A percentile compares a stretch with the other conserved stretches of the same genome.
Conservation (phyloP, 768 basidiomycete species). For the Serendipita sp. region DNA sequence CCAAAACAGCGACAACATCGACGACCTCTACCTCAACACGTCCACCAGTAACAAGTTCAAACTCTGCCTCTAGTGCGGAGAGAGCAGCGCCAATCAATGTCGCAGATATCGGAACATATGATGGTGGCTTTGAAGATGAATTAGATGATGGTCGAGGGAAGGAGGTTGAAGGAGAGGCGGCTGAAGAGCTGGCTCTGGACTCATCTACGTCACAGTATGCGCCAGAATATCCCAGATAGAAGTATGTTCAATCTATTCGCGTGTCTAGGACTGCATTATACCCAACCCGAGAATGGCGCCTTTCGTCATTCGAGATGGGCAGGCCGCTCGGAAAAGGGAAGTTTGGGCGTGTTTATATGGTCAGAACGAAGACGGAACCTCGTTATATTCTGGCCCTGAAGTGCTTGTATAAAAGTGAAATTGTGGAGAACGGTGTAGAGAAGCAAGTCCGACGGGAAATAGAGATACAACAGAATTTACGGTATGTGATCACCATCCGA, state of each 20-base stretch:
- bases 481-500: constrained; percentile 17
- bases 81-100: background rate
- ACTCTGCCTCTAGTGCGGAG: background rate
- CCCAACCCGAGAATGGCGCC: constrained; percentile 61
- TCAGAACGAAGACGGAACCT: constrained; percentile 65
- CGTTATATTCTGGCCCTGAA: constrained; percentile 94
- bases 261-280: constrained; percentile 36
- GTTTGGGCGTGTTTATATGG: constrained; percentile 98
- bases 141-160: constrained; percentile 60
- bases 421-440: constrained; percentile 80
- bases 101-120: constrained; percentile 76
- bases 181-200: constrained; percentile 67
- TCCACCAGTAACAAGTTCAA: background rate
- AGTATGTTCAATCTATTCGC: constrained; percentile 9
- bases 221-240: background rate
- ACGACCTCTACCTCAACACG: background rate
- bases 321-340: constrained; percentile 97
- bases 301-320: constrained; percentile 56
- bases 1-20: background rate
- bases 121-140: constrained; percentile 91
- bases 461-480: constrained; percentile 91
- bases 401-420: constrained; percentile 91
- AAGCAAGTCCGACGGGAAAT: constrained; percentile 96
- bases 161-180: constrained; percentile 59
- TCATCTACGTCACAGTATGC: constrained; percentile 57